Percentiles rank a stretch among this genome's conserved stretches.
Conservation (phyloP, 1,139 yeast genomes). For the Kodamaea derodonti region DNA sequence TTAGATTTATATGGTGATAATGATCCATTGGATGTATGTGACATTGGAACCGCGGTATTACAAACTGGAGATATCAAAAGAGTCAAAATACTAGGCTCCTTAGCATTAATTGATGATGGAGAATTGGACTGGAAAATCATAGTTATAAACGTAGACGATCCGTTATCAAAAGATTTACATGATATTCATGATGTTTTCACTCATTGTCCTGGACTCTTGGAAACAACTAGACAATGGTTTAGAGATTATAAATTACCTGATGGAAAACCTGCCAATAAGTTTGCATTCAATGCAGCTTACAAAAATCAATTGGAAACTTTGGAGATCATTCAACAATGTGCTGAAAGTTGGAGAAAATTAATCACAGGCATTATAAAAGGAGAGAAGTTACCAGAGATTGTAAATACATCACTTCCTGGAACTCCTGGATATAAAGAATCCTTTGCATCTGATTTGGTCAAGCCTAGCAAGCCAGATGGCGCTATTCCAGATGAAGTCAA, state of each 20-base stretch:
- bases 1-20: slow-evolving; percentile 83
- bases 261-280: slow-evolving; percentile 82
- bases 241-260: slow-evolving; percentile 87
- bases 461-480: slow-evolving; percentile 22
- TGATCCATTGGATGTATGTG: slow-evolving; percentile 89
- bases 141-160: slow-evolving; percentile 72
- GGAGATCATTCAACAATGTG: slow-evolving; percentile 65
- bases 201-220: slow-evolving; percentile 75
- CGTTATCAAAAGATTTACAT: slow-evolving; percentile 65
- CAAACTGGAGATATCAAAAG: slow-evolving; percentile 74
- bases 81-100: slow-evolving; percentile 80
- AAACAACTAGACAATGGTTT: slow-evolving; percentile 88
- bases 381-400: slow-evolving; percentile 16
- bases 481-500: slow-evolving; percentile 33
- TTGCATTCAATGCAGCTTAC: slow-evolving; percentile 82
- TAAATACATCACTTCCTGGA: slow-evolving; percentile 12
- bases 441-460: slow-evolving; percentile 17
- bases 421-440: slow-evolving; percentile 12
- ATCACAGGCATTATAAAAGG: slow-evolving; percentile 51
- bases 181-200: slow-evolving; percentile 75
- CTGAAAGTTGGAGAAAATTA: slow-evolving; percentile 68
- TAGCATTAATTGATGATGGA: slow-evolving; percentile 88
- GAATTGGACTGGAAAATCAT: slow-evolving; percentile 93
- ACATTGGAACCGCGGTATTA: slow-evolving; percentile 72
- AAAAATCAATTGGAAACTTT: slow-evolving; percentile 71